A percentile compares a stretch with the other conserved stretches of the same genome.
Conservation (phyloP, 148 eudicot species). For the Dianthus caryophyllus region DNA sequence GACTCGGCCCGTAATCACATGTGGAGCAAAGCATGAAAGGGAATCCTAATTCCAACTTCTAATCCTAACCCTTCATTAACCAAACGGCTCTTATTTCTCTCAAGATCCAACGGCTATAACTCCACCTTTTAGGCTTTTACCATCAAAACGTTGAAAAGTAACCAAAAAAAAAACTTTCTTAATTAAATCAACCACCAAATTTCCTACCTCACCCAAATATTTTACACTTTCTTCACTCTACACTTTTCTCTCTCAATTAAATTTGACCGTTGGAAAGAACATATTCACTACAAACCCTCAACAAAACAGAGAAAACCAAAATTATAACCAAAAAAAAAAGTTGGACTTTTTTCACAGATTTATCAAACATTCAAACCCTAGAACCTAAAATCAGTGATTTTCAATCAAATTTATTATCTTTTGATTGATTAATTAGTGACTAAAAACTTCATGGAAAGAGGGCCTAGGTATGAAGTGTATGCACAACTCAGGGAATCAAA, state of each 20-base stretch:
- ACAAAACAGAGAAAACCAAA: conserved; percentile 25
- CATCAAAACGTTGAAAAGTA: background rate
- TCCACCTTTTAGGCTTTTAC: too few relatives aligned
- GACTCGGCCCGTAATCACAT: too few relatives aligned
- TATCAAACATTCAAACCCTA: conserved; percentile 7
- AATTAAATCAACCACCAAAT: too few relatives aligned
- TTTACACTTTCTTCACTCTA: conserved; percentile 12
- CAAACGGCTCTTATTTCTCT: background rate
- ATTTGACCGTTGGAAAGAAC: conserved; percentile 51
- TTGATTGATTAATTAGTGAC: conserved; percentile 22
- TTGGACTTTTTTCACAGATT: background rate
- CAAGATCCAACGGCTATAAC: conserved; percentile 4
- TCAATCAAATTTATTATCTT: conserved; percentile 25
- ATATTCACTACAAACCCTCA: background rate
- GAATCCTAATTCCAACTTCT: background rate
- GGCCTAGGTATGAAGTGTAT: conserved; percentile 67
- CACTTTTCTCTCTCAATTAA: background rate
- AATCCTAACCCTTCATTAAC: conserved; percentile 21
- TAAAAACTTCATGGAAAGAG: conserved; percentile 52
- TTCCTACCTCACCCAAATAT: background rate
- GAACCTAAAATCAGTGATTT: conserved; percentile 1
- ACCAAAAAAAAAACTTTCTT: background rate
- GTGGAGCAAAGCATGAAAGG: too few relatives aligned
- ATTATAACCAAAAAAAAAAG: background rate
- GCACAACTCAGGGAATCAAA: conserved; percentile 60